Evolutionary conservation across 169 alveolate species (phyloP).

Genomic region (Hepatocystis sp.): DNA sequence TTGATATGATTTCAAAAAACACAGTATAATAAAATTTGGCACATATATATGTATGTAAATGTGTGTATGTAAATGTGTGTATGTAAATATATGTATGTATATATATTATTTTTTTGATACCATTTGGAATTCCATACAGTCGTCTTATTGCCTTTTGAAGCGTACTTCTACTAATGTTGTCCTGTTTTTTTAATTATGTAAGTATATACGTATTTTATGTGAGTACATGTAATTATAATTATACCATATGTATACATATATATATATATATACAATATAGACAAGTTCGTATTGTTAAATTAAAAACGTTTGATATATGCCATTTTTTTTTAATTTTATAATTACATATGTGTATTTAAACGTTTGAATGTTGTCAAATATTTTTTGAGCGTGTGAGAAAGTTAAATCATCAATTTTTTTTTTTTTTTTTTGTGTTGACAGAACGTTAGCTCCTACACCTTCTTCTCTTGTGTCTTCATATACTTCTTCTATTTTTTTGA

Average conservation of each 20-base stretch:
- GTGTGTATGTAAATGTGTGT: too few relatives aligned
- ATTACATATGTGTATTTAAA: slow-evolving; percentile 60
- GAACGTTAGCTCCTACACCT: slow-evolving; percentile 8
- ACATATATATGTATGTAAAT: too few relatives aligned
- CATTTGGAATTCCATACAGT: slow-evolving; percentile 43
- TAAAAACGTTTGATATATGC: too few relatives aligned
- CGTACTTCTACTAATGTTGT: slow-evolving; percentile 43
- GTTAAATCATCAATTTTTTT: slow-evolving; percentile 56
- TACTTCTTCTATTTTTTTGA: slow-evolving; percentile 43
- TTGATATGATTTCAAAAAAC: too few relatives aligned
- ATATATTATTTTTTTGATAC: slow-evolving; percentile 11
- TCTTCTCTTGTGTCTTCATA: slow-evolving; percentile 69
- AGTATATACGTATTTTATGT: not conserved
- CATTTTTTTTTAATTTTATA: not conserved
- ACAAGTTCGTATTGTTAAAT: too few relatives aligned
- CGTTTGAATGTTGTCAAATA: slow-evolving; percentile 69
- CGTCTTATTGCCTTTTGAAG: slow-evolving; percentile 72
- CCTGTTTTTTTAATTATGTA: slow-evolving; percentile 25
- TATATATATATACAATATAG: slow-evolving; percentile 2
- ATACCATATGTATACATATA: not conserved
- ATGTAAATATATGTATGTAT: too few relatives aligned
- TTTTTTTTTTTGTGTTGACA: slow-evolving; percentile 15
- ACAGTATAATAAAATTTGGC: too few relatives aligned
- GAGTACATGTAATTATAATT: not conserved
- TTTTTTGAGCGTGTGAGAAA: slow-evolving; percentile 73